phyloP scores from a whole-genome alignment of 2,329 filamentous ascomycete genomes.

The Ophiostoma ulmi region DNA sequence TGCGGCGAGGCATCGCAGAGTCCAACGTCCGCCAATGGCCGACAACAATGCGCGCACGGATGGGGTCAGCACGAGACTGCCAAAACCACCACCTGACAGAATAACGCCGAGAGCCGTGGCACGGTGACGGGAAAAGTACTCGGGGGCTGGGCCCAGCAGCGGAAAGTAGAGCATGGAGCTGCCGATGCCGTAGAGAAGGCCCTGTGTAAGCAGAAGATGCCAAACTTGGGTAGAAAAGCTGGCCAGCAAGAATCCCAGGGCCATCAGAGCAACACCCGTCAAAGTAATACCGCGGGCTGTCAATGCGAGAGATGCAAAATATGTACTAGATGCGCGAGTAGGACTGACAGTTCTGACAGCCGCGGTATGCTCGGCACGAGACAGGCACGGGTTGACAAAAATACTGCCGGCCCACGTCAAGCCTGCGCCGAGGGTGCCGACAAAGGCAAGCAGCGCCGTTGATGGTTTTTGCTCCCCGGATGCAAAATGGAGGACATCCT shows the following conservation, averaged over 20 bases:
- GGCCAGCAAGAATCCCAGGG: constrained; percentile 41
- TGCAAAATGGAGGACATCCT: constrained; percentile 36
- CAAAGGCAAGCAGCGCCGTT: constrained; percentile 44
- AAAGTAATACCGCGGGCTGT: constrained; percentile 38
- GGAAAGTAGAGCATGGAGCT: constrained; percentile 43
- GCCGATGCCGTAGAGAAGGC: constrained; percentile 41
- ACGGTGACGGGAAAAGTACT: constrained; percentile 46
- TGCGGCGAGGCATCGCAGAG: constrained; percentile 39
- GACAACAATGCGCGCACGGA: constrained; percentile 39
- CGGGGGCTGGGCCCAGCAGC: constrained; percentile 43
- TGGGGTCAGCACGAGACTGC: constrained; percentile 41
- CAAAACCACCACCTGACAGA: constrained; percentile 40
- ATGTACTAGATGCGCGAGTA: neutral
- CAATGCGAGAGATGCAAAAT: neutral
- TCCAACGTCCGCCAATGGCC: constrained; percentile 41
- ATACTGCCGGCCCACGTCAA: constrained; percentile 48
- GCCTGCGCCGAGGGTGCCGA: constrained; percentile 45
- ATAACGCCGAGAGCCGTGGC: constrained; percentile 45
- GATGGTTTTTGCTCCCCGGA: constrained; percentile 32
- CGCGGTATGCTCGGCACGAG: constrained; percentile 36
- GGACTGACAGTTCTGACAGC: neutral
- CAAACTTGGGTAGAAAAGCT: constrained; percentile 35
- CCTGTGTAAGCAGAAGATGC: constrained; percentile 43
- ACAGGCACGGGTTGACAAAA: constrained; percentile 44
- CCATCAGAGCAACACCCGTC: constrained; percentile 40